Evolutionary conservation across 1,284 basidiomycete species (phyloP).

Genomic region (Rhizopogon hawkerae): DNA sequence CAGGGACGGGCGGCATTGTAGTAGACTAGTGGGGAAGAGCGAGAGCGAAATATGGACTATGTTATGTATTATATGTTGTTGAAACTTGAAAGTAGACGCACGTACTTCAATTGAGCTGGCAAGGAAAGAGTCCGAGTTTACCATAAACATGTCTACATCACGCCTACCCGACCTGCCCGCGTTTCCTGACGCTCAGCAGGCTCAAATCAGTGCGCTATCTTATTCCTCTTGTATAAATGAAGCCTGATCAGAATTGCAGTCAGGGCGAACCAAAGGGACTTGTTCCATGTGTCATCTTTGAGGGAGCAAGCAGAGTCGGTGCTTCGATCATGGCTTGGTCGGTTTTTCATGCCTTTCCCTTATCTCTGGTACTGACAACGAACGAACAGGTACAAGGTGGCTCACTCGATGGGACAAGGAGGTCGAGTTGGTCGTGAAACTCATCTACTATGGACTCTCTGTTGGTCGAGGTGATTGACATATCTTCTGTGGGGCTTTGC

Average conservation of each 20-base stretch:
- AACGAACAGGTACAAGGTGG: slow-evolving; percentile 71
- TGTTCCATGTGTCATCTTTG: slow-evolving; percentile 68
- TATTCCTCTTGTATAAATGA: neutral
- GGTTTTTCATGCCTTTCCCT: slow-evolving; percentile 17
- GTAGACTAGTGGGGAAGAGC: neutral
- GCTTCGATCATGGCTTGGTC: slow-evolving; percentile 72
- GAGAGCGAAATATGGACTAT: neutral
- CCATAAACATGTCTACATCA: slow-evolving; percentile 11
- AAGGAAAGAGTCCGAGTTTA: neutral
- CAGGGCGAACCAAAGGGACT: slow-evolving; percentile 78
- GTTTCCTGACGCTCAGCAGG: slow-evolving; percentile 71
- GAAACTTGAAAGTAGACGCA: no score
- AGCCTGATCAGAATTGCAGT: slow-evolving; percentile 38
- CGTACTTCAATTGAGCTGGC: neutral
- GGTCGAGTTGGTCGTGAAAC: slow-evolving; percentile 62
- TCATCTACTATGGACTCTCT: slow-evolving; percentile 71
- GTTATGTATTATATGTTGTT: no score
- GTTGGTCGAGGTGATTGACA: slow-evolving; percentile 57
- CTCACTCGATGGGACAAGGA: slow-evolving; percentile 77
- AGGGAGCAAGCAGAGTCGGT: slow-evolving; percentile 72
- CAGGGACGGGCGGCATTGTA: slow-evolving; percentile 20
- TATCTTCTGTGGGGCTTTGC: neutral
- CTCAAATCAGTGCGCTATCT: slow-evolving; percentile 68
- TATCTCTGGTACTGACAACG: slow-evolving; percentile 1
- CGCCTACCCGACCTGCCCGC: slow-evolving; percentile 28